Evolutionary conservation across 768 basidiomycete species (phyloP), one percentile per base, ranked within the genome.

Genomic region (Termitomyces sp.): DNA sequence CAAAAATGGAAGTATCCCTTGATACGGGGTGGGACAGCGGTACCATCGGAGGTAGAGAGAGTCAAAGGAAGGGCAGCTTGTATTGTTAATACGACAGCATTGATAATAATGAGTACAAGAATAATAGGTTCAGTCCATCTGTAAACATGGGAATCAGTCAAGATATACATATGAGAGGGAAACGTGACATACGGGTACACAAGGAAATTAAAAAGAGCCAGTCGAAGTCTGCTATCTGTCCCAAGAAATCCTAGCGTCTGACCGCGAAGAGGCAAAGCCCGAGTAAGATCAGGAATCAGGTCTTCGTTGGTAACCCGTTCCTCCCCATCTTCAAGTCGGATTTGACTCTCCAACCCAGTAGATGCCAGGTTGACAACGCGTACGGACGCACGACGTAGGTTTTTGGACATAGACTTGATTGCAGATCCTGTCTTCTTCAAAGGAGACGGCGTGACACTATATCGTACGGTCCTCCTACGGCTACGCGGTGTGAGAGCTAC

Each of bases 61-160:
- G 82, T 80, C 33, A 85, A 68, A 3, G 86, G 73, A 53, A 74
- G 78, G 37, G 88, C 81, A 8, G 91, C 82, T 71, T 98, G 94
- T 23, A 89, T 78, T 5, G 90, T 86, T 50, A 98, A 75, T 21
- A 95, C 76, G 55, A 91, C 75, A 19, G 91, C 90, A 66, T 97
- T 89, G 60, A 87, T 59, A 55, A 98, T 78, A 66, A 98, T 97
- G 52, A 94, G 77, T 23, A 89, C 63, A 44, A 98, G 80, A 58
- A 98, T 90, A 23, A 75, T 57, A 28, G 91, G 91, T 72, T 98
- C 96, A 17, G 94, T 95, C 80, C 84, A 89, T 57, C 91, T 93
- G 50, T 19, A 56, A 14, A 61, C 23, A 33, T 26, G 56, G 1
- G 6, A n/a, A 26, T 51, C 3, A 28, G 11, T n/a, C 28, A 43